Percentiles rank a stretch among this genome's conserved stretches.
Conservation (phyloP, 2,329 filamentous ascomycete genomes). For the Alternaria viburni region DNA sequence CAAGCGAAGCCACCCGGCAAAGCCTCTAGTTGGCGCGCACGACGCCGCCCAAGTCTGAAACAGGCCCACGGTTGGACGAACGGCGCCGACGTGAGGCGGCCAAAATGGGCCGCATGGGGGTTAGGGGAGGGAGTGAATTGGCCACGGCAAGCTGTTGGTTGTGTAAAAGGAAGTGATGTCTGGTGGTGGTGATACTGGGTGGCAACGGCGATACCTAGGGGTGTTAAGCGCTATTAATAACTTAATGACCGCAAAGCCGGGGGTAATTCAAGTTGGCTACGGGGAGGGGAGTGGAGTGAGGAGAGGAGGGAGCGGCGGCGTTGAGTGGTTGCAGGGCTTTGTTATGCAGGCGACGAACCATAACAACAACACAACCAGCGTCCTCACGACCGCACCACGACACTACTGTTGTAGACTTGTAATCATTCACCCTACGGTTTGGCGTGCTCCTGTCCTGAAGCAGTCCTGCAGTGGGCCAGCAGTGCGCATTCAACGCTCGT, state of each 20-base stretch:
- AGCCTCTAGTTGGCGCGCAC: conserved; percentile 19
- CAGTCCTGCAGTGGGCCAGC: conserved; percentile 12
- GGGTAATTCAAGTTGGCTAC: background rate
- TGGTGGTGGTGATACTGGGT: background rate
- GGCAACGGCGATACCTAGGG: conserved; percentile 3
- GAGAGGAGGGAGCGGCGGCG: background rate
- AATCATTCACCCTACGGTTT: background rate
- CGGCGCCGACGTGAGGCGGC: conserved; percentile 15
- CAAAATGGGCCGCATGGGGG: conserved; percentile 4
- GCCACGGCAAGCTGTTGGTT: conserved; percentile 9
- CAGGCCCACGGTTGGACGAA: conserved; percentile 24
- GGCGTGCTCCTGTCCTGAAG: background rate
- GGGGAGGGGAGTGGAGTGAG: background rate
- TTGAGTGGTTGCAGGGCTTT: conserved; percentile 1
- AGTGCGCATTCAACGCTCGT: conserved; percentile 17
- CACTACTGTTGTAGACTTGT: background rate
- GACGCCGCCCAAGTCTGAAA: conserved; percentile 15
- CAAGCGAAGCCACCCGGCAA: conserved; percentile 17
- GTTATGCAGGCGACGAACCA: conserved; percentile 8
- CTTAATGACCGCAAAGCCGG: background rate
- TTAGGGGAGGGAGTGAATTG: conserved; percentile 16
- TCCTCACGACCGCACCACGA: background rate
- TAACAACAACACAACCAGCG: background rate
- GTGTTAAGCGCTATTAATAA: conserved; percentile 15
- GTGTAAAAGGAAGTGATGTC: conserved; percentile 4